Evolutionary conservation across 164 flowering plant genomes (phyloP).

Genomic region (Tetrastigma voinierianum): DNA sequence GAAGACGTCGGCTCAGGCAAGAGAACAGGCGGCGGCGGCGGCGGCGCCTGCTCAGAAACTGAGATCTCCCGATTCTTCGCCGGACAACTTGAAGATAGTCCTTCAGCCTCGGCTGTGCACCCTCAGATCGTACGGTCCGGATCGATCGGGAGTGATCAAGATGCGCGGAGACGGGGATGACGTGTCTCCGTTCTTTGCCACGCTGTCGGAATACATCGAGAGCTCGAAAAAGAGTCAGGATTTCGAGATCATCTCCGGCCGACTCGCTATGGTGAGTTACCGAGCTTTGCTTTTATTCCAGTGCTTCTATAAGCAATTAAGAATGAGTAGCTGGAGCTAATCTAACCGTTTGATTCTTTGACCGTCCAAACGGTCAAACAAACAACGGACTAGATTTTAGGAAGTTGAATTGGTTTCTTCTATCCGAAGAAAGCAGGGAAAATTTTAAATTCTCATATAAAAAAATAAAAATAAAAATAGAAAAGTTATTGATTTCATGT

Average conservation of each 20-base stretch:
- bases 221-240: conserved; percentile 82
- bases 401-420: too few relatives aligned
- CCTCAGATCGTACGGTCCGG: conserved; percentile 71
- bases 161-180: conserved; percentile 29
- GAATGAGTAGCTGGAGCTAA: too few relatives aligned
- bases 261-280: conserved; percentile 76
- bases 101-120: conserved; percentile 83
- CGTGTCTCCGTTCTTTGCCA: conserved; percentile 64
- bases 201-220: conserved; percentile 76
- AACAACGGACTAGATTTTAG: too few relatives aligned
- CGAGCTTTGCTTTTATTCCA: not conserved
- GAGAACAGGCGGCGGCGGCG: conserved; percentile 10
- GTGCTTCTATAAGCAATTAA: too few relatives aligned
- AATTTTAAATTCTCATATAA: too few relatives aligned
- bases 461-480: too few relatives aligned
- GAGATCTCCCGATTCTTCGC: conserved; percentile 11
- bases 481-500: too few relatives aligned
- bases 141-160: conserved; percentile 41
- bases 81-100: conserved; percentile 42
- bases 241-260: conserved; percentile 82
- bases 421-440: too few relatives aligned
- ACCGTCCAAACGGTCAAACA: too few relatives aligned
- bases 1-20: conserved; percentile 14
- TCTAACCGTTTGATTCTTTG: too few relatives aligned
- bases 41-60: conserved; percentile 13